Evolutionary conservation across 257 asterid species (phyloP).

Genomic region (Gardenia jasminoides): DNA sequence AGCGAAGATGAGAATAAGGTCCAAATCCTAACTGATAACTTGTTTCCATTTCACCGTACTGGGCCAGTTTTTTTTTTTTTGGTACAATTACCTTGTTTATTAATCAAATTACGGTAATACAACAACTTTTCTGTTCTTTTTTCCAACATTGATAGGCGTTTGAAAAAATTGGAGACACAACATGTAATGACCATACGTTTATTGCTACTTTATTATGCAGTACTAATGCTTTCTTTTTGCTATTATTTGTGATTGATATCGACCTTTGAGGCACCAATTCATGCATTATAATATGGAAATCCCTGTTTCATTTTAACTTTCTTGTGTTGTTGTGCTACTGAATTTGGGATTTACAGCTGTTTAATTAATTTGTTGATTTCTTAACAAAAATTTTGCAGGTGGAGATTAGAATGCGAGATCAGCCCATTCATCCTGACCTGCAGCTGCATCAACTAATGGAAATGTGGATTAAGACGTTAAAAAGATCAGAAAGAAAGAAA

Average conservation of each 20-base stretch:
- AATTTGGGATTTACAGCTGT: neutral
- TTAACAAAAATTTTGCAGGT: constrained; percentile 24
- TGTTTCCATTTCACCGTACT: neutral
- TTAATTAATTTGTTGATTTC: neutral
- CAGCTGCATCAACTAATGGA: constrained; percentile 10
- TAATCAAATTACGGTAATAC: neutral
- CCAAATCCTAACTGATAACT: neutral
- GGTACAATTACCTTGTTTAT: too few relatives aligned
- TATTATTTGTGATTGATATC: too few relatives aligned
- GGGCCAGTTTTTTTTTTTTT: neutral
- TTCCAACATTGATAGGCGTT: neutral
- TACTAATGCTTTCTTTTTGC: neutral
- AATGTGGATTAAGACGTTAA: constrained; percentile 18
- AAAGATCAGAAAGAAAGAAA: neutral
- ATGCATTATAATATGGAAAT: neutral
- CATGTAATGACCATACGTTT: too few relatives aligned
- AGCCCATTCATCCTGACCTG: constrained; percentile 11
- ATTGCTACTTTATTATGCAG: too few relatives aligned
- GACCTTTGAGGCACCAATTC: neutral
- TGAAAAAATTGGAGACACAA: too few relatives aligned
- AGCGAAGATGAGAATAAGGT: too few relatives aligned
- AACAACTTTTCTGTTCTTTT: too few relatives aligned
- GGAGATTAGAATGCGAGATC: constrained; percentile 5
- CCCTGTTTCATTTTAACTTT: neutral
- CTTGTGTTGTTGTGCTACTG: too few relatives aligned